These are phyloP conservation scores for Alternaria atra DNA, from an alignment of 2,329 filamentous ascomycete species.

Conservation along the genomic window DNA sequence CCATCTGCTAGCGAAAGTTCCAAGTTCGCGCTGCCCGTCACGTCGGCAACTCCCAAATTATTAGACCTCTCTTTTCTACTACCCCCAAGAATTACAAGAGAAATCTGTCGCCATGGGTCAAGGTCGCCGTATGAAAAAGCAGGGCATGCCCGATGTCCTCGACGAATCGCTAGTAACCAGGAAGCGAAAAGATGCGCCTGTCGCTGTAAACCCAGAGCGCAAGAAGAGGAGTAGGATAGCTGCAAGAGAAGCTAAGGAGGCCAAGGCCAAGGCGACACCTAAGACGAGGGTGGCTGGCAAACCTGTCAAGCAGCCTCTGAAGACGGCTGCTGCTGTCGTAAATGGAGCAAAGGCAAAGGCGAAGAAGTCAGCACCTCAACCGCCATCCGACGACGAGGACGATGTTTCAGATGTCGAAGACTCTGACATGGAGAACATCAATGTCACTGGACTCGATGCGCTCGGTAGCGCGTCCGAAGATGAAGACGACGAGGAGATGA, in stretches of 20 bases:
- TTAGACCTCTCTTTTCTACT: not conserved
- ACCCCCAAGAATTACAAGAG: not conserved
- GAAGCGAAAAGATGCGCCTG: constrained; percentile 84
- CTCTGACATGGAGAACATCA: constrained; percentile 41
- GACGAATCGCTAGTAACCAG: constrained; percentile 78
- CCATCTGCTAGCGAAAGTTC: constrained; percentile 33
- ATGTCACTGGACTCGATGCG: constrained; percentile 51
- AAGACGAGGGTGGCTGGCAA: constrained; percentile 22
- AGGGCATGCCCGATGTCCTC: constrained; percentile 83
- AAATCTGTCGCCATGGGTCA: constrained; percentile 72
- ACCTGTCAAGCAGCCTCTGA: constrained; percentile 17
- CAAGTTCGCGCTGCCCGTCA: constrained; percentile 21
- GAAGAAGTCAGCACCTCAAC: constrained; percentile 45
- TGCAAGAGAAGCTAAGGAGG: constrained; percentile 38
- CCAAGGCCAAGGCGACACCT: constrained; percentile 26
- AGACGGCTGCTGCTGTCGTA: constrained; percentile 53
- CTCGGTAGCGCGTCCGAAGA: constrained; percentile 51
- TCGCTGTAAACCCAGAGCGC: constrained; percentile 53
- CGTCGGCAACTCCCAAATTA: constrained; percentile 10
- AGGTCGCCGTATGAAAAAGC: constrained; percentile 94
- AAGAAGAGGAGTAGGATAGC: constrained; percentile 69
- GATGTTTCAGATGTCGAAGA: constrained; percentile 33
- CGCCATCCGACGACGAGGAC: constrained; percentile 43
- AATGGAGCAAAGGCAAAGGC: constrained; percentile 47
- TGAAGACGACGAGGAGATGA: constrained; percentile 49